phyloP scores from a whole-genome alignment of 768 basidiomycete species.

The Pleurotus sapidus region DNA sequence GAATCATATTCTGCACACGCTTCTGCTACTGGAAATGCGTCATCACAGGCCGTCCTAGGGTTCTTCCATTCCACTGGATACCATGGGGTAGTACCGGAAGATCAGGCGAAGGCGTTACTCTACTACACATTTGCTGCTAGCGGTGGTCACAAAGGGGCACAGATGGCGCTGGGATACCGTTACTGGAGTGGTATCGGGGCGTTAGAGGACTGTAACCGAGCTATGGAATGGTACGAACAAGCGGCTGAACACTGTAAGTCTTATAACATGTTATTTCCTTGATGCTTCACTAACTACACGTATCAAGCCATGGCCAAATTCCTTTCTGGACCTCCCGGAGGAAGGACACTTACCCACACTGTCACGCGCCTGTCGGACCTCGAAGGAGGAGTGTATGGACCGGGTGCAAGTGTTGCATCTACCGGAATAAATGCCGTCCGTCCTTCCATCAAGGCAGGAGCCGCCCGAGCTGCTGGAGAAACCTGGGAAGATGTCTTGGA shows the following conservation, averaged over 20 bases:
- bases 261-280: neutral
- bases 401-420: constrained; percentile 91
- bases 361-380: constrained; percentile 85
- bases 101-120: constrained; percentile 82
- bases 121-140: constrained; percentile 95
- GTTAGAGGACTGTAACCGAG: constrained; percentile 78
- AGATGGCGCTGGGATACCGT: constrained; percentile 92
- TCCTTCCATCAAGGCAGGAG: constrained; percentile 80
- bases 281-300: neutral
- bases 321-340: constrained; percentile 86
- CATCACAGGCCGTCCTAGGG: constrained; percentile 81
- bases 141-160: constrained; percentile 80
- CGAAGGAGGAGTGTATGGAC: constrained; percentile 90
- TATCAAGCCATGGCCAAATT: constrained; percentile 74
- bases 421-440: constrained; percentile 71
- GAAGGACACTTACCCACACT: constrained; percentile 79
- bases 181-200: constrained; percentile 97
- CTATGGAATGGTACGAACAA: constrained; percentile 85
- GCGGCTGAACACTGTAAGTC: constrained; percentile 80
- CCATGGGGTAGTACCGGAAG: constrained; percentile 53
- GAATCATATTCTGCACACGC: constrained; percentile 65
- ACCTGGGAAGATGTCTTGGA: constrained; percentile 93
- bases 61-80: constrained; percentile 93
- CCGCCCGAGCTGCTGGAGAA: constrained; percentile 84
- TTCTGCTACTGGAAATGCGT: constrained; percentile 71